A percentile compares a stretch with the other conserved stretches of the same genome.
Conservation (phyloP, 768 basidiomycete species). For the Amanita brunnescens region DNA sequence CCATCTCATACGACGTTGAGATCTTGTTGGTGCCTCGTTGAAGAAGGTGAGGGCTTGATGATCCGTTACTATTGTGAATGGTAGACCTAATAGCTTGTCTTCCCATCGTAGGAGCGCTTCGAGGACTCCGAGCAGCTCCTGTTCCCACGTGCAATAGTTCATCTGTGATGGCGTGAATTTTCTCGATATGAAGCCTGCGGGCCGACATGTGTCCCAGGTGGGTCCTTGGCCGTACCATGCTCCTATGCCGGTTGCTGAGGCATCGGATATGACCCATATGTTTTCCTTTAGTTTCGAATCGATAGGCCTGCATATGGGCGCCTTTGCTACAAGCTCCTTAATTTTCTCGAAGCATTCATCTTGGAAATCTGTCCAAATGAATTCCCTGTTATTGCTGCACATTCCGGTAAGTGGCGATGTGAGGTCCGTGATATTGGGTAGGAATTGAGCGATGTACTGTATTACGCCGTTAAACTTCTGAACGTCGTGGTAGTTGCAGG, state of each 20-base stretch:
- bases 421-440: constrained; percentile 21
- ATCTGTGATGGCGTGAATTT: constrained; percentile 15
- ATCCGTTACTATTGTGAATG: constrained; percentile 18
- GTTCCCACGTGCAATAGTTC: constrained; percentile 12
- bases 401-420: constrained; percentile 20
- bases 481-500: constrained; percentile 17
- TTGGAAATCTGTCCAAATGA: constrained; percentile 21
- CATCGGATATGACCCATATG: not conserved
- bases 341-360: constrained; percentile 15
- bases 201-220: constrained; percentile 11
- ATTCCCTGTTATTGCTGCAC: constrained; percentile 15
- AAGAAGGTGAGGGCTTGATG: constrained; percentile 20
- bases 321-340: constrained; percentile 9
- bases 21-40: constrained; percentile 9
- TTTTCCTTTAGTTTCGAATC: not conserved
- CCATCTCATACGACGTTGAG: constrained; percentile 16
- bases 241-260: constrained; percentile 11
- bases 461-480: constrained; percentile 25
- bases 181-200: constrained; percentile 14
- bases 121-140: constrained; percentile 9
- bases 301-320: not conserved
- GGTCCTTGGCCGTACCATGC: constrained; percentile 15
- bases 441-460: constrained; percentile 23
- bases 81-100: constrained; percentile 19
- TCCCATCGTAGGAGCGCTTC: constrained; percentile 21